Percentiles rank a stretch among this genome's conserved stretches.
Evolutionary conservation across 371 early-diverging fungal species (phyloP).

Genomic region (Basidiobolus heterosporus): DNA sequence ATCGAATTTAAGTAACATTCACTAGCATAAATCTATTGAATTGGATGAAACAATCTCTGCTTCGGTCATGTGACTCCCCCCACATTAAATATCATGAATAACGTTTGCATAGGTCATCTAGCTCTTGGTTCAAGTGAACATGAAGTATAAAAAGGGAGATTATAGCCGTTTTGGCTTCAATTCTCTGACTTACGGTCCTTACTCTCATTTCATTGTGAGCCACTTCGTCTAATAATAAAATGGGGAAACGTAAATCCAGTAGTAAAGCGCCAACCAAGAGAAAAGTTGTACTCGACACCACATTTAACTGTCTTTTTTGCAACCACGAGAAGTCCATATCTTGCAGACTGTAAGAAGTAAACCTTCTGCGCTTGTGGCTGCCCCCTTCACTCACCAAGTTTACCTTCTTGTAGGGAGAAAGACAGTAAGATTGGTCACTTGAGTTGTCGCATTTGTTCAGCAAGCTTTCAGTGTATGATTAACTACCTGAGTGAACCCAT

Average conservation of each 20-base stretch:
- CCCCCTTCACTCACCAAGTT: neutral
- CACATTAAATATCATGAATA: too few relatives aligned
- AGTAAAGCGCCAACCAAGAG: constrained; percentile 53
- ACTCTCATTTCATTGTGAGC: neutral
- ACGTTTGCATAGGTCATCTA: too few relatives aligned
- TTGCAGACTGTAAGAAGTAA: constrained; percentile 41
- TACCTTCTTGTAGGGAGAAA: constrained; percentile 16
- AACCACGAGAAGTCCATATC: constrained; percentile 72
- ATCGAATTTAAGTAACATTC: too few relatives aligned
- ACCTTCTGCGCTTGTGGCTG: neutral
- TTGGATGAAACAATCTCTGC: constrained; percentile 3
- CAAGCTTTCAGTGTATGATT: constrained; percentile 28
- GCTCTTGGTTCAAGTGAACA: too few relatives aligned
- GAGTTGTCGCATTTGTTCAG: constrained; percentile 58
- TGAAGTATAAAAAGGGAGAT: too few relatives aligned
- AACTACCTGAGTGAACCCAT: constrained; percentile 57
- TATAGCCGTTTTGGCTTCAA: neutral
- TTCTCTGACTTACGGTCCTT: neutral
- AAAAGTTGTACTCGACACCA: constrained; percentile 55
- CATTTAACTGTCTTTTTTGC: constrained; percentile 81
- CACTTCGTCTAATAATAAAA: constrained; percentile 4
- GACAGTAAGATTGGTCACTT: constrained; percentile 40
- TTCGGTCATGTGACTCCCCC: constrained; percentile 7
- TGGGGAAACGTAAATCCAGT: constrained; percentile 80
- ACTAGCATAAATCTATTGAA: too few relatives aligned